Evolutionary conservation across 2,329 filamentous ascomycete genomes (phyloP), one percentile per base, ranked within the genome.

Genomic region (Aspergillus ruber): DNA sequence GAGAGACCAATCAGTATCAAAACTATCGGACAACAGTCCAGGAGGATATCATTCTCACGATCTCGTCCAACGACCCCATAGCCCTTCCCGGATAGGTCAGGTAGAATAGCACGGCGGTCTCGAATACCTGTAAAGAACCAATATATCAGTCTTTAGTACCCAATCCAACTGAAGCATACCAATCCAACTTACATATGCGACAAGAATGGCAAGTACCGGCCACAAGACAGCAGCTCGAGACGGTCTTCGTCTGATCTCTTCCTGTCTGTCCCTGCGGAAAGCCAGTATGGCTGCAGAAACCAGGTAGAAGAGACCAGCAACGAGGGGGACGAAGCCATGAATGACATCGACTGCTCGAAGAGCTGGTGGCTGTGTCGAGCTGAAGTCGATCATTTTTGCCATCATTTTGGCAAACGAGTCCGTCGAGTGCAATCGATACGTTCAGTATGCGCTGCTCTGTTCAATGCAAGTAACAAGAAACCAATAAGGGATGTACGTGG

Each of bases 261-360:
- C 49, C 59, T 61, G 54, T 56, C 68, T 18, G 48, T 47, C 60
- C 4, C 42, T 43, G 42, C 6, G 15, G 17, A 27, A 25, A n/a
- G 40, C 6, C n/a, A n/a, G 8, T n/a, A 17, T 21, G n/a, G 55
- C 50, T 64, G 62, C 67, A 7, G 81, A 69, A 45, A 74, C 51
- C 44, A 78, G 62, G 61, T 82, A 86, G 65, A 79, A 85, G 46
- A 72, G 42, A 56, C 83, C 82, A 49, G 82, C 65, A 17, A 72
- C 49, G 8, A 76, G 70, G 9, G 84, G 82, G n/a, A 56, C 15
- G 15, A 48, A 43, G 10, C 48, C 46, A 27, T 52, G 48, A 18
- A 57, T 25, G n/a, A 33, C 32, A 40, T 29, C 43, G 44, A 44
- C 12, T 29, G 40, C 40, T n/a, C 21, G 40, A 15, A 12, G 10